Evolutionary conservation across 306 rosid species (phyloP), one percentile per base, ranked within the genome.

Genomic region (Prunus mira): DNA sequence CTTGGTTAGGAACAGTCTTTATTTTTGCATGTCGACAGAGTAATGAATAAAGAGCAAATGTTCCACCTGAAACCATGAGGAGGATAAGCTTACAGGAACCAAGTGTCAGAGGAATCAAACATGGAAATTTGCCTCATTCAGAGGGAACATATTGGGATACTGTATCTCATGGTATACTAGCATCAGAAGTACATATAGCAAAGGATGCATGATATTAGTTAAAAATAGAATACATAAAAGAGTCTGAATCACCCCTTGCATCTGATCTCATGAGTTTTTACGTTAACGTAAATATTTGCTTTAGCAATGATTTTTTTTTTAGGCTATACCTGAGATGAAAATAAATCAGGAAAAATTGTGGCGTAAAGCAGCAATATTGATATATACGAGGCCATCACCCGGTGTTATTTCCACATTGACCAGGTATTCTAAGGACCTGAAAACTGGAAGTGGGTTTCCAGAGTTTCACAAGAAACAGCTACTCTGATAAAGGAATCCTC

Each of bases 21-120:
- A 94, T 83, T 70, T 94, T 91, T 58, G 98, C 98, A 84, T 94
- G 96, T 68, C 98, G 89, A 82, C 98, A 94, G 32, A 94, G 92
- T 92, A 94, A 86, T 56, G 98, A 92, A 85, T 94, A 94, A 79
- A 94, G 96, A 7, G 98, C 98, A 71, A 94, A 89, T 72, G 97
- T 94, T 82, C 98, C 98, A 71, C 97, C 98, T 92, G 86, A 65
- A 58, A 5, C 50, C 27, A 73, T 24, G 8, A 57, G 13, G 38
- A 32, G 51, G 17, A 22, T 34, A 20, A 56, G 67, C 5, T 41
- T 57, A 82, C 76, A 32, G 17, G 18, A 58, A 22, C 30, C 24
- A 5, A 10, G 66, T 57, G 70, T 76, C 60, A 61, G 78, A 67
- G 68, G 56, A 60, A 71, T 24, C 55, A 75, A 76, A 77, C 20